These are phyloP conservation scores for Candida stauntonica DNA, from an alignment of 805 yeast species.

Conservation along the genomic window DNA sequence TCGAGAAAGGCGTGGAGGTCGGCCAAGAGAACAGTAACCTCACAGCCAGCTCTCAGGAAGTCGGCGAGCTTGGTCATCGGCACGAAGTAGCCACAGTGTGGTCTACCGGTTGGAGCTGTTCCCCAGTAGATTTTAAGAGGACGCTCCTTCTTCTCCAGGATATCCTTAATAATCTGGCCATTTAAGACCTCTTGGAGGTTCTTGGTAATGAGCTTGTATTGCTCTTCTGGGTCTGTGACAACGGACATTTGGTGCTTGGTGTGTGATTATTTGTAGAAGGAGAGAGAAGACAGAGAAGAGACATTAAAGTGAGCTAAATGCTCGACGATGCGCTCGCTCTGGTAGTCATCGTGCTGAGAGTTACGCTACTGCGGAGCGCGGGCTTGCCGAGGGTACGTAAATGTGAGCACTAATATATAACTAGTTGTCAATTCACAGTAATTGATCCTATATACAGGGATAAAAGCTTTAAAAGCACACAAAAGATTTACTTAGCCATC, in stretches of 20 bases:
- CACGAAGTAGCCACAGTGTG: slow-evolving; percentile 98
- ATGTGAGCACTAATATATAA: no score
- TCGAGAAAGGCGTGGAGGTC: slow-evolving; percentile 96
- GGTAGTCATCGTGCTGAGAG: slow-evolving; percentile 4
- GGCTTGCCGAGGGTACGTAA: no score
- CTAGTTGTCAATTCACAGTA: neutral
- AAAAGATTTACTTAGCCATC: neutral
- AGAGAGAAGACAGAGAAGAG: slow-evolving; percentile 1
- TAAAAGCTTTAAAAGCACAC: slow-evolving; percentile 1
- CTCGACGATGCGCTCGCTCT: neutral
- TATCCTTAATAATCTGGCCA: slow-evolving; percentile 79
- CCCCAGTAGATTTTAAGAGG: slow-evolving; percentile 95
- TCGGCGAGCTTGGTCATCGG: slow-evolving; percentile 97
- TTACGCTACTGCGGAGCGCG: no score
- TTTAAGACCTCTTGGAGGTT: slow-evolving; percentile 90
- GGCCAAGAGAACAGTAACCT: slow-evolving; percentile 85
- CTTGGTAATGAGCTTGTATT: slow-evolving; percentile 72
- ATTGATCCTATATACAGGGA: slow-evolving; percentile 6
- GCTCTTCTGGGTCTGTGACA: slow-evolving; percentile 49
- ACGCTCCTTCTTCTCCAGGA: slow-evolving; percentile 75
- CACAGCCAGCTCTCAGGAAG: slow-evolving; percentile 93
- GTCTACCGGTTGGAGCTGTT: slow-evolving; percentile 98
- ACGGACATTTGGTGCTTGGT: neutral
- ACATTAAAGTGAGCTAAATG: no score
- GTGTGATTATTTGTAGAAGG: neutral